Evolutionary conservation across 1,139 yeast genomes (phyloP).

Genomic region (Saccharomyces hybrid): DNA sequence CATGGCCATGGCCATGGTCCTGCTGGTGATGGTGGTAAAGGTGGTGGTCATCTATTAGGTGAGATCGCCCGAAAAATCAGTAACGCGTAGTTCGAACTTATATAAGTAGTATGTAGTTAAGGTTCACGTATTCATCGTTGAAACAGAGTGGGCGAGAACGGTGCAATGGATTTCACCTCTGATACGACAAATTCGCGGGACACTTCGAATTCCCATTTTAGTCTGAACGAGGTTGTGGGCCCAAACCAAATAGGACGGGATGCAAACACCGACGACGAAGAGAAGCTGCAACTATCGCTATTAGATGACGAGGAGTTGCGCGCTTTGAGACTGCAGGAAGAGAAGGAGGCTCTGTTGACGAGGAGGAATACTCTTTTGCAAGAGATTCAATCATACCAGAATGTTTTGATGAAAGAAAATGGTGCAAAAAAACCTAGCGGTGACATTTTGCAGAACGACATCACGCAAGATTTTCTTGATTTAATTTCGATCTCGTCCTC

Average conservation of each 20-base stretch:
- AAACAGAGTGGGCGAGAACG: background rate
- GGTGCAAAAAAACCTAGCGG: conserved; percentile 5
- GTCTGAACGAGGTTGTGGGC: background rate
- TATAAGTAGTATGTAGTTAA: background rate
- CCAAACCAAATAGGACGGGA: background rate
- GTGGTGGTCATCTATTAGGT: background rate
- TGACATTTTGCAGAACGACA: conserved; percentile 4
- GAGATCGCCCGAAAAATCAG: background rate
- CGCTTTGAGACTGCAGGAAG: conserved; percentile 14
- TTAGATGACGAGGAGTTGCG: conserved; percentile 12
- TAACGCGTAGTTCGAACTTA: background rate
- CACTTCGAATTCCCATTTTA: background rate
- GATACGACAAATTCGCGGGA: conserved; percentile 4
- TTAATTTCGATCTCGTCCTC: conserved; percentile 2
- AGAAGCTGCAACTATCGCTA: conserved; percentile 2
- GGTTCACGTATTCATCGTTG: background rate
- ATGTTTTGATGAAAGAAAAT: conserved; percentile 3
- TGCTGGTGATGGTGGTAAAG: background rate
- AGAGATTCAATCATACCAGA: conserved; percentile 10
- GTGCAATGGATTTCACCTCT: conserved; percentile 13
- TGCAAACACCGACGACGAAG: background rate
- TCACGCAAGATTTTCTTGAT: conserved; percentile 5
- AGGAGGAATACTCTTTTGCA: conserved; percentile 13
- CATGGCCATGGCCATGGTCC: background rate
- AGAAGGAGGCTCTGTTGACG: conserved; percentile 12